phyloP scores from a whole-genome alignment of 164 flowering plant genomes.

The Magnolia changhungtana region DNA sequence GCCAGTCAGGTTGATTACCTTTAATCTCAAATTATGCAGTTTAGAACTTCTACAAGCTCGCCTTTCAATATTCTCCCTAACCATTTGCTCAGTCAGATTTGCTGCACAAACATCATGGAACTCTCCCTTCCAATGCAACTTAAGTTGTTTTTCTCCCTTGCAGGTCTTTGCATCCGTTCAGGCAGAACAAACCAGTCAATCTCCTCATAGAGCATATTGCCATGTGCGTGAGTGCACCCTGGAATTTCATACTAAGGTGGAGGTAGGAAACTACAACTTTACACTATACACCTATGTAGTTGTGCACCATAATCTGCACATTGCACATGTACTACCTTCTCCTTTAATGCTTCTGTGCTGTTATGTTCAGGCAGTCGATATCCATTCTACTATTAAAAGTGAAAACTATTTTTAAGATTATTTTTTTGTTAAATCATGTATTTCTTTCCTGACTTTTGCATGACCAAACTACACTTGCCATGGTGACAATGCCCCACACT shows the following conservation, averaged over 20 bases:
- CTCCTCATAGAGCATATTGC: constrained; percentile 79
- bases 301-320: neutral
- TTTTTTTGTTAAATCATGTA: too few species aligned
- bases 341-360: neutral
- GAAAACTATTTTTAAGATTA: too few species aligned
- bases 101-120: neutral
- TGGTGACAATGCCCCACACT: too few species aligned
- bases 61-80: neutral
- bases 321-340: neutral
- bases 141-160: constrained; percentile 2
- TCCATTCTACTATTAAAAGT: neutral
- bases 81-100: neutral
- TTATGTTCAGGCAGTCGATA: neutral
- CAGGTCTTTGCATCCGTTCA: constrained; percentile 94
- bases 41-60: neutral
- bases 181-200: constrained; percentile 42
- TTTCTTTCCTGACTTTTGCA: too few species aligned
- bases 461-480: too few species aligned
- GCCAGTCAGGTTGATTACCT: constrained; percentile 33
- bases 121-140: neutral
- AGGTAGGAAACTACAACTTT: constrained; percentile 44
- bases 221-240: constrained; percentile 79
- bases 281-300: neutral
- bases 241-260: too few species aligned
- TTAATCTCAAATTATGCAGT: neutral